Evolutionary conservation across 768 basidiomycete genomes (phyloP).

Genomic region (Cyclocybe cylindracea): DNA sequence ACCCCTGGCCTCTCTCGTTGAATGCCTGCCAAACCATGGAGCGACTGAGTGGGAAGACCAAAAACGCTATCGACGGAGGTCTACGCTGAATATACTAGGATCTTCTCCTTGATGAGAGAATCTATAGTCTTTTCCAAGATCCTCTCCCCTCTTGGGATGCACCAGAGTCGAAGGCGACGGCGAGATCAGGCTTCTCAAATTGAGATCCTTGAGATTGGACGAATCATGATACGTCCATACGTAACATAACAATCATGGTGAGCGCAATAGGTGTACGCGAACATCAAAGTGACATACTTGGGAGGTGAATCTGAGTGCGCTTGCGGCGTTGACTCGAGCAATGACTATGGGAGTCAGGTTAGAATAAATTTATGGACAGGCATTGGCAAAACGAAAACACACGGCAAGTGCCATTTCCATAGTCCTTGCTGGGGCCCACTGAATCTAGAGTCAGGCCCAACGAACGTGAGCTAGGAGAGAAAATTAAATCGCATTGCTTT

Average conservation of each 20-base stretch:
- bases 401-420: constrained; percentile 33
- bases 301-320: constrained; percentile 22
- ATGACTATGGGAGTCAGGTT: constrained; percentile 14
- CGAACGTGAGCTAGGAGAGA: no score
- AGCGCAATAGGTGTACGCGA: background rate
- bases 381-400: constrained; percentile 5
- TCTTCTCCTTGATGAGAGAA: constrained; percentile 22
- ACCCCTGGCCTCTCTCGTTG: constrained; percentile 28
- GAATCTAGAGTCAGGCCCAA: no score
- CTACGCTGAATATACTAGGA: constrained; percentile 35
- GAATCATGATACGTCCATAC: constrained; percentile 26
- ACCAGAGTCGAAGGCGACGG: constrained; percentile 38
- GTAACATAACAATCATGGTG: background rate
- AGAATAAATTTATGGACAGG: background rate
- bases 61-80: background rate
- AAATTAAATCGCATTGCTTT: no score
- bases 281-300: constrained; percentile 18
- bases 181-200: constrained; percentile 32
- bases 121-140: constrained; percentile 28
- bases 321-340: constrained; percentile 25
- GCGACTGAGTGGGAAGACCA: background rate
- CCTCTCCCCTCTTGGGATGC: constrained; percentile 19
- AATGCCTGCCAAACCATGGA: constrained; percentile 25
- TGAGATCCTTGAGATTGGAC: constrained; percentile 11
- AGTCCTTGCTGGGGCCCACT: background rate